Conservation (phyloP, 108 stramenopile genomes). For the Bacterosira constricta region DNA sequence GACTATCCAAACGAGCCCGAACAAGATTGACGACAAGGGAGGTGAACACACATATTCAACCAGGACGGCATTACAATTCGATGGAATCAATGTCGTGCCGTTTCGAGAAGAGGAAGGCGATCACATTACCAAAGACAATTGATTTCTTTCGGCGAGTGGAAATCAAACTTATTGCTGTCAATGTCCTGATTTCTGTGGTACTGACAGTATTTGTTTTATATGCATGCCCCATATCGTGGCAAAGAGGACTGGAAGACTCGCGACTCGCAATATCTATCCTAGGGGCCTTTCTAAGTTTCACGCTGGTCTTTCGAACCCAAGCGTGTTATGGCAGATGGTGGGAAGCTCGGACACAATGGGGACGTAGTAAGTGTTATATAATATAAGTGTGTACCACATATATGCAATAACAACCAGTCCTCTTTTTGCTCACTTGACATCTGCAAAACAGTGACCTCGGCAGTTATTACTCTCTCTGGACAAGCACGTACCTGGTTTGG, state of each 20-base stretch:
- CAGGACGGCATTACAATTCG: not conserved
- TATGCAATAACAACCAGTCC: too few species aligned
- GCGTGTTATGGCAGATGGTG: conserved; percentile 30
- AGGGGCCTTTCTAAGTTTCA: conserved; percentile 31
- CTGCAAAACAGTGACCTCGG: too few species aligned
- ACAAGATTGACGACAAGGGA: conserved; percentile 40
- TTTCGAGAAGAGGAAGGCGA: conserved; percentile 21
- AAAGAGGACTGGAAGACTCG: conserved; percentile 3
- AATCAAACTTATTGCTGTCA: conserved; percentile 19
- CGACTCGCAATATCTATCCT: conserved; percentile 7
- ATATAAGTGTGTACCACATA: too few species aligned
- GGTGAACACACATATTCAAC: conserved; percentile 30
- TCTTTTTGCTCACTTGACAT: too few species aligned
- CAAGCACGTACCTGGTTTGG: conserved; percentile 12
- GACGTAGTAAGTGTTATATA: too few species aligned
- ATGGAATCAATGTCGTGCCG: conserved; percentile 19
- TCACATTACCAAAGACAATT: conserved; percentile 30
- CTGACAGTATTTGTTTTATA: conserved; percentile 20
- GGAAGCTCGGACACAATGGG: conserved; percentile 37
- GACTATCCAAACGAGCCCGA: conserved; percentile 27
- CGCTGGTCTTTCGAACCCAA: conserved; percentile 35
- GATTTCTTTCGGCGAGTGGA: conserved; percentile 36
- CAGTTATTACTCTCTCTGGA: conserved; percentile 18
- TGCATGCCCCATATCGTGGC: conserved; percentile 8
- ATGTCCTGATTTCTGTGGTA: conserved; percentile 3